A percentile compares a stretch with the other conserved stretches of the same genome.
These are phyloP conservation scores for Aspergillus sp. DNA, from an alignment of 2,329 filamentous ascomycete species.

Conservation along the genomic window DNA sequence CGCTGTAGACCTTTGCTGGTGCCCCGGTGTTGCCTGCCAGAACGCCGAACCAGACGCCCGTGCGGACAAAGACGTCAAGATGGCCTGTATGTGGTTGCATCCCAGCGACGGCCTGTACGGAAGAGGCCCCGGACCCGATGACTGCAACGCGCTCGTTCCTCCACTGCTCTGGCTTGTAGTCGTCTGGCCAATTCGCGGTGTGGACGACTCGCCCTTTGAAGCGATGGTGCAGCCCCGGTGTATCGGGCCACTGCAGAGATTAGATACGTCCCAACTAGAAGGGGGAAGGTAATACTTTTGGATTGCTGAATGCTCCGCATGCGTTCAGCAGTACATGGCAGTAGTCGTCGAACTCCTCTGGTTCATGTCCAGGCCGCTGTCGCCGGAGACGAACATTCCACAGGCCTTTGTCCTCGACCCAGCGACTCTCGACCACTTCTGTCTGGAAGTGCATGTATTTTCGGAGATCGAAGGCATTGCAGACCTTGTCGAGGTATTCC, in stretches of 20 bases:
- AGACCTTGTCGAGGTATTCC: background rate
- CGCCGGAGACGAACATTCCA: slow-evolving; percentile 1
- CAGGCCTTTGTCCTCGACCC: background rate
- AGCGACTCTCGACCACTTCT: background rate
- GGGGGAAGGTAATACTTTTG: background rate
- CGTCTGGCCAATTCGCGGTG: slow-evolving; percentile 2
- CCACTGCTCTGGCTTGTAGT: background rate
- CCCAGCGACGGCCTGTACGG: background rate
- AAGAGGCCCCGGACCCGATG: background rate
- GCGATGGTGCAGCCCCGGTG: slow-evolving; percentile 1
- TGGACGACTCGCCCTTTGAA: slow-evolving; percentile 9
- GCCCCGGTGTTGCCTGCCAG: background rate
- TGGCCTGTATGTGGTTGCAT: background rate
- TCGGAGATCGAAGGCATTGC: background rate
- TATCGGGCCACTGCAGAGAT: slow-evolving; percentile 4
- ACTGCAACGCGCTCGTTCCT: background rate
- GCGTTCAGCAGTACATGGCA: slow-evolving; percentile 12
- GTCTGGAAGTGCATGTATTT: slow-evolving; percentile 1
- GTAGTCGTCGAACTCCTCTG: background rate
- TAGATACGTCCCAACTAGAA: background rate
- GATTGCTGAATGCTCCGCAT: background rate
- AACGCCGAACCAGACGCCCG: background rate
- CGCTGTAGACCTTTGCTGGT: background rate
- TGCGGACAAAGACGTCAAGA: background rate
- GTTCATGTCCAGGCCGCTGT: background rate